A percentile compares a stretch with the other conserved stretches of the same genome.
Evolutionary conservation across 495 filamentous ascomycete species (phyloP).

Genomic region (Podospora didyma): DNA sequence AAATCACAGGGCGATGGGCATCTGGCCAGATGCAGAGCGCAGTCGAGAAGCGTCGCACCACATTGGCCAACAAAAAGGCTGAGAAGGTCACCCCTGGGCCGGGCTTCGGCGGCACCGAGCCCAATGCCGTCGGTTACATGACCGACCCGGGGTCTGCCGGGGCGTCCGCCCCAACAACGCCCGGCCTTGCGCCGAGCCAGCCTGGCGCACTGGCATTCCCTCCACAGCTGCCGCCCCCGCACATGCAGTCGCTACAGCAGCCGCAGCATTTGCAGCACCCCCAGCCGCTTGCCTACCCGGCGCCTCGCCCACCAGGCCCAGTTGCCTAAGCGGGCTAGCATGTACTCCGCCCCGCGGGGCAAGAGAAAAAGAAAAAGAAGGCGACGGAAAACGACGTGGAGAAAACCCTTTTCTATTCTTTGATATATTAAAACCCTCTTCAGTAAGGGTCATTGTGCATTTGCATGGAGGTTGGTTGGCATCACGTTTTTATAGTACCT

Average conservation of each 20-base stretch:
- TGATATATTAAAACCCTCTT: no score
- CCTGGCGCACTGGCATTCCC: slow-evolving; percentile 9
- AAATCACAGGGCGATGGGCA: slow-evolving; percentile 41
- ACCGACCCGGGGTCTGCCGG: slow-evolving; percentile 15
- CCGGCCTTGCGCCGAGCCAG: slow-evolving; percentile 7
- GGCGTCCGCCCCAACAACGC: slow-evolving; percentile 15
- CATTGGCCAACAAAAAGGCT: slow-evolving; percentile 46
- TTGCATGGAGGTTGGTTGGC: no score
- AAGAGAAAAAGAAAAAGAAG: no score
- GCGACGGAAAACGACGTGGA: no score
- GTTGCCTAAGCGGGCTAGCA: neutral
- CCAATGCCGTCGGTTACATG: neutral
- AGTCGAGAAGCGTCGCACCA: slow-evolving; percentile 46
- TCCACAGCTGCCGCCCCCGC: slow-evolving; percentile 5
- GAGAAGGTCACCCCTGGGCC: slow-evolving; percentile 18
- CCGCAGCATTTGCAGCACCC: slow-evolving; percentile 2
- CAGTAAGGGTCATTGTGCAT: no score
- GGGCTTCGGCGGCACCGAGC: neutral
- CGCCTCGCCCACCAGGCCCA: neutral
- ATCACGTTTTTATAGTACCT: no score
- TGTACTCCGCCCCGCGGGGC: no score
- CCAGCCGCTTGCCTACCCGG: neutral
- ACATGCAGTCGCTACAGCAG: neutral
- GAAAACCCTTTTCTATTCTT: no score
- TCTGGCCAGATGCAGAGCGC: slow-evolving; percentile 46